Evolutionary conservation across 1,284 basidiomycete species (phyloP), one percentile per base, ranked within the genome.

Genomic region (Trametes versicolor): DNA sequence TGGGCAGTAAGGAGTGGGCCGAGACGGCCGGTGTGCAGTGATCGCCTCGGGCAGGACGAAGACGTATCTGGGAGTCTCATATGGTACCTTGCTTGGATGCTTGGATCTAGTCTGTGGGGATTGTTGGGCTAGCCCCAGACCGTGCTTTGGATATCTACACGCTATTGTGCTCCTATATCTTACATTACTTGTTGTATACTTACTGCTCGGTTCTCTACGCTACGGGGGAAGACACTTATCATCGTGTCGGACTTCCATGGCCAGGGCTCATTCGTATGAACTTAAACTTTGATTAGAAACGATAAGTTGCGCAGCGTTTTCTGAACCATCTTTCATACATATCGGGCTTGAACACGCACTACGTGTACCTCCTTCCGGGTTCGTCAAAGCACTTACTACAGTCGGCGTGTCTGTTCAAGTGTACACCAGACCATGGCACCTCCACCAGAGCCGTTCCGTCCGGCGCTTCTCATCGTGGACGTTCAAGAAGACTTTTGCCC

Each of bases 1-100:
- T 98, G 96, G 93, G 95, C 51, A 94, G 92, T 74, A 88, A 83
- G 71, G 89, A 93, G 69, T 95, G 94, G 93, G 89, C 90, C 1
- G 89, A 92, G 78, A 88, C 83, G n/a, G 83, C 88, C 0, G 78
- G 79, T 9, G 58, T 59, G 34, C 71, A 69, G 57, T 77, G 70
- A 68, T 8, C 8, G 4, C 5, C 19, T n/a, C 9, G 32, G 17
- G 41, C 45, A 32, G 29, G 45, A 48, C 21, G 21, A 23, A 23
- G 21, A 21, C 45, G 21, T 25, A 23, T 48, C 21, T 48, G 45
- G 10, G 45, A 21, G 21, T 25, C 10, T 23, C 23, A 12, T 25
- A 27, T 27, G 10, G 25, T 49, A 25, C 12, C 8, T 23, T 34
- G 25, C 34, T 39, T 17, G 27, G 19, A 50, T 49, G 47, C 23